These are phyloP conservation scores for Xylaria multiplex DNA, from an alignment of 2,329 filamentous ascomycete genomes.

Conservation along the genomic window DNA sequence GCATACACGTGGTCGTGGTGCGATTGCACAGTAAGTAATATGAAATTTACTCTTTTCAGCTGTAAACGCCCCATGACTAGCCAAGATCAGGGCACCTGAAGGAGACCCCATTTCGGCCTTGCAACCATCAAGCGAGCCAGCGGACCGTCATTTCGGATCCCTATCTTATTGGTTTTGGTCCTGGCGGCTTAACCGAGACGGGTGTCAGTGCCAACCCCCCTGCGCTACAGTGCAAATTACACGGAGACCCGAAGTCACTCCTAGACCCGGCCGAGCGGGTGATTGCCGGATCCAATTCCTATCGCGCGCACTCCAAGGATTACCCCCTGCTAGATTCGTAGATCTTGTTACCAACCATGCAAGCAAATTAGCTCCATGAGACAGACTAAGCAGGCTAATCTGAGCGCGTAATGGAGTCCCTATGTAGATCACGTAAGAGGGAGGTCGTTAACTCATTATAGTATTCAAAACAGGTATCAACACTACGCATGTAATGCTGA, in stretches of 20 bases:
- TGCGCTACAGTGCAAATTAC: neutral
- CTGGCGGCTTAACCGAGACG: neutral
- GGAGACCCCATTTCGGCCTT: neutral
- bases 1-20: neutral
- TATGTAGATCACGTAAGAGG: neutral
- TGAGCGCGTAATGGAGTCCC: neutral
- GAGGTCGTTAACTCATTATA: neutral
- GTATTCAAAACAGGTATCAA: too few species aligned
- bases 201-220: neutral
- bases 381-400: neutral
- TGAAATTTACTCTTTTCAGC: neutral
- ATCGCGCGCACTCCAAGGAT: neutral
- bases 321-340: neutral
- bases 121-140: neutral
- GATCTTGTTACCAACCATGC: neutral
- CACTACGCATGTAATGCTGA: too few species aligned
- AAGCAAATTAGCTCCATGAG: neutral
- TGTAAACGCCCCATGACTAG: neutral
- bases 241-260: conserved; percentile 1
- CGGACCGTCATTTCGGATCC: neutral
- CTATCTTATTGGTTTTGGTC: neutral
- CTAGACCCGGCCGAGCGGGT: neutral
- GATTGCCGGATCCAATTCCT: neutral
- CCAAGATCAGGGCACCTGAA: neutral
- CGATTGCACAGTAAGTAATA: neutral